Evolutionary conservation across 2,329 filamentous ascomycete genomes (phyloP), one percentile per base, ranked within the genome.

Genomic region (Elsinoe arachidis): DNA sequence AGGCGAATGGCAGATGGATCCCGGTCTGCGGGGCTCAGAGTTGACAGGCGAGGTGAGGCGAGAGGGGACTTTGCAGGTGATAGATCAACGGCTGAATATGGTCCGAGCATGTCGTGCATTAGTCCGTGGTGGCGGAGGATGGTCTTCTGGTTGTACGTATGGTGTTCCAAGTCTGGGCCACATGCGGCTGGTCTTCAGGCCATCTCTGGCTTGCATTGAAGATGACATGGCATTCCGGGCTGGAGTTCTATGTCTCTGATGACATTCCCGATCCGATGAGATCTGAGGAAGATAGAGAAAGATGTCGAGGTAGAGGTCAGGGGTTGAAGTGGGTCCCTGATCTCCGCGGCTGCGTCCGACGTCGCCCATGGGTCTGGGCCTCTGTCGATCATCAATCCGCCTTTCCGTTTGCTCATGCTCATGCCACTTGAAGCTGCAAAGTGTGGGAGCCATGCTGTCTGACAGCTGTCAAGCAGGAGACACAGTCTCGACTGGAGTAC

Each of bases 91-190:
- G 49, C 21, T 15, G n/a, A 4, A 12, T 39, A 17, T 53, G 35
- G 49, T 39, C 49, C 33, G 35, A 53, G 49, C 49, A 53, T 37
- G 49, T 53, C 49, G 19, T 53, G 49, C 49, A 53, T 53, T 53
- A 53, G 49, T 34, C n/a, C 7, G 49, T 23, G 26, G 41, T 46
- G 15, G 21, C 15, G 26, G 11, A 30, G 19, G 41, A 46, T 26
- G 41, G 21, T 23, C 3, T 46, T 46, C 41, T 46, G n/a, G 6
- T 46, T 46, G 41, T 15, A 26, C 41, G 41, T 9, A 17, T 26
- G 10, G 12, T 23, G 15, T 46, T 12, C 19, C 19, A 2, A 14
- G 17, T n/a, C 17, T 26, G 19, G 12, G n/a, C 5, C 7, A 26
- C 11, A n/a, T n/a, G 41, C 10, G 5, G n/a, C 5, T 43, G 6